These are phyloP conservation scores for Suillus clintonianus DNA, from an alignment of 768 basidiomycete species.

Conservation along the genomic window DNA sequence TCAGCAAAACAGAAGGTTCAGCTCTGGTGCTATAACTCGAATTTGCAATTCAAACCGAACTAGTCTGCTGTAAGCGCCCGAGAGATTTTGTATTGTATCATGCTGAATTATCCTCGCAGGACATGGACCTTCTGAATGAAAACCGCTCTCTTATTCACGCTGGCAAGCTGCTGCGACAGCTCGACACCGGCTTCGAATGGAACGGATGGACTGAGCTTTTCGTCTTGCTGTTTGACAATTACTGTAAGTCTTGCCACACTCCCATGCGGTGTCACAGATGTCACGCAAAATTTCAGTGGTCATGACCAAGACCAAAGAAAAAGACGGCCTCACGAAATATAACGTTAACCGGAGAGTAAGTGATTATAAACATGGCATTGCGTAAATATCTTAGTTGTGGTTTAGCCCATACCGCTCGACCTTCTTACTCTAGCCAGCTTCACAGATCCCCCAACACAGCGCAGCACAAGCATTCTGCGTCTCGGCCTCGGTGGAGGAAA, in stretches of 20 bases:
- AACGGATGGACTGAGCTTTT: constrained; percentile 90
- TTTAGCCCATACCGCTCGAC: constrained; percentile 90
- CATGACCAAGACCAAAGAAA: constrained; percentile 83
- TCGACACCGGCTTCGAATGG: constrained; percentile 86
- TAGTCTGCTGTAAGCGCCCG: constrained; percentile 56
- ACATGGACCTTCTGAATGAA: constrained; percentile 88
- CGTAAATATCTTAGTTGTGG: constrained; percentile 2
- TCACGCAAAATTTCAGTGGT: constrained; percentile 56
- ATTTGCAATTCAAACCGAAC: constrained; percentile 77
- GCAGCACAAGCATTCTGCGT: constrained; percentile 71
- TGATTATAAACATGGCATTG: background rate
- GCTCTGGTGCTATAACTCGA: constrained; percentile 82
- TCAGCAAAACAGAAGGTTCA: constrained; percentile 89
- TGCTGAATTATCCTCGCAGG: constrained; percentile 36
- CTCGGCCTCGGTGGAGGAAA: constrained; percentile 51
- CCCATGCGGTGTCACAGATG: constrained; percentile 10
- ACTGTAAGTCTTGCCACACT: constrained; percentile 54
- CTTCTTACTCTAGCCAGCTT: constrained; percentile 85
- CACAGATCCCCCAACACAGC: constrained; percentile 75
- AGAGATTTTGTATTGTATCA: background rate
- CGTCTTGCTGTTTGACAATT: constrained; percentile 93
- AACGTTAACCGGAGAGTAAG: constrained; percentile 79
- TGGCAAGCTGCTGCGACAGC: constrained; percentile 81
- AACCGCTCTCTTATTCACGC: constrained; percentile 83
- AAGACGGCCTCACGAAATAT: constrained; percentile 73